Conservation (phyloP, 1,284 basidiomycete species). For the Ceratobasidium sp. region DNA sequence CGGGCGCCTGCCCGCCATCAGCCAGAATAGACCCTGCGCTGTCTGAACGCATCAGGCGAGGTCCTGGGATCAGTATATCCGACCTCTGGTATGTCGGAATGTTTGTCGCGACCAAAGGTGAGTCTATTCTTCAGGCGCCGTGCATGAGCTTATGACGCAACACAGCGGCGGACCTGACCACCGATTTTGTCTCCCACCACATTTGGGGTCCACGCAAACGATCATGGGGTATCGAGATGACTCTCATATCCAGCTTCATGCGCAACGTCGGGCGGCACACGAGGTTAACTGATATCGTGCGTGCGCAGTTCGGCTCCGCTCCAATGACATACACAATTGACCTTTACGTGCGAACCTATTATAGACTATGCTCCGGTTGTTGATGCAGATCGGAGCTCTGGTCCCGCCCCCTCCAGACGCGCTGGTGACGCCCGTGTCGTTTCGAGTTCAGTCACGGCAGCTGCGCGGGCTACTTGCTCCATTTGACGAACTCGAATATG, state of each 20-base stretch:
- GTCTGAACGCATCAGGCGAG: slow-evolving; percentile 57
- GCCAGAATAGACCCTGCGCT: slow-evolving; percentile 70
- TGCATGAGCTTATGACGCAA: slow-evolving; percentile 23
- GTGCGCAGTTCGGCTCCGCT: slow-evolving; percentile 45
- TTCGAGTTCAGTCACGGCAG: slow-evolving; percentile 75
- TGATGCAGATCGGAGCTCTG: slow-evolving; percentile 83
- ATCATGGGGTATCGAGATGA: slow-evolving; percentile 91
- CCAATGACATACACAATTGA: neutral
- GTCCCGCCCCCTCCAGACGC: slow-evolving; percentile 93
- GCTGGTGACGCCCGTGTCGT: slow-evolving; percentile 93
- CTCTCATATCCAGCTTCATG: slow-evolving; percentile 81
- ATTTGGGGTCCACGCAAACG: slow-evolving; percentile 83
- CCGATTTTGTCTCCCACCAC: slow-evolving; percentile 73
- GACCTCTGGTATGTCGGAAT: slow-evolving; percentile 72
- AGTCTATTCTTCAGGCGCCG: slow-evolving; percentile 42
- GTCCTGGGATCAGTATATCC: slow-evolving; percentile 65
- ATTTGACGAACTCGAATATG: slow-evolving; percentile 76
- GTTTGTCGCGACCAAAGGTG: slow-evolving; percentile 71
- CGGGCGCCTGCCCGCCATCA: slow-evolving; percentile 68
- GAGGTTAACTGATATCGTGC: slow-evolving; percentile 83
- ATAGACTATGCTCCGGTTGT: slow-evolving; percentile 77
- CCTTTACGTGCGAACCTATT: neutral
- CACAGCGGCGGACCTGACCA: slow-evolving; percentile 71
- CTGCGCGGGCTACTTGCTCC: slow-evolving; percentile 80
- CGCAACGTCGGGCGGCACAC: slow-evolving; percentile 85